These are phyloP conservation scores for Candida gorgasii DNA, from an alignment of 805 yeast genomes.

Conservation along the genomic window DNA sequence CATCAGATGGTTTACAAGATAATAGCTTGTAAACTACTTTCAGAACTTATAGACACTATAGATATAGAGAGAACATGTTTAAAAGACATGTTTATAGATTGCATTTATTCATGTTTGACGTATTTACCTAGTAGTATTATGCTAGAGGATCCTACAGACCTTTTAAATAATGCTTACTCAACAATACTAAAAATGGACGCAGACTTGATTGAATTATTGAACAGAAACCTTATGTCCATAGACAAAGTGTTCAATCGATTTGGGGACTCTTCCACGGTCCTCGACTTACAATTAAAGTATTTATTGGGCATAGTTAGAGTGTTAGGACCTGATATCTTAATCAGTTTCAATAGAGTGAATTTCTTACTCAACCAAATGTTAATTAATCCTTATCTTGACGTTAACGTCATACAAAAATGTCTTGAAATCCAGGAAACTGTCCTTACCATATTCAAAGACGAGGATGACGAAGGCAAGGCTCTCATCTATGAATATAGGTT, in stretches of 20 bases:
- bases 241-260: conserved; percentile 16
- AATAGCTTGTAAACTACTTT: conserved; percentile 19
- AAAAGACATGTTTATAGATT: conserved; percentile 25
- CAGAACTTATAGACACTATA: neutral
- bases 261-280: conserved; percentile 5
- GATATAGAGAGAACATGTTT: conserved; percentile 24
- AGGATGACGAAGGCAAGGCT: conserved; percentile 19
- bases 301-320: conserved; percentile 1
- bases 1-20: conserved; percentile 28
- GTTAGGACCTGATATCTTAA: conserved; percentile 5
- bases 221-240: conserved; percentile 18
- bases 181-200: conserved; percentile 11
- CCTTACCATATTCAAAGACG: conserved; percentile 14
- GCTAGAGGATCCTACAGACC: conserved; percentile 18
- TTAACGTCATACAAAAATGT: conserved; percentile 17
- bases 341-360: conserved; percentile 22
- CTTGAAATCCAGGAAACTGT: conserved; percentile 25
- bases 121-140: conserved; percentile 27
- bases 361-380: conserved; percentile 32
- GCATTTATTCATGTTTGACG: conserved; percentile 24
- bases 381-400: conserved; percentile 24
- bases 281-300: conserved; percentile 5
- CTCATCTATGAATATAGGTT: conserved; percentile 27
- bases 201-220: conserved; percentile 25
- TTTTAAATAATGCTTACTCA: conserved; percentile 26